Conservation (phyloP, 345 rosid genomes). For the Eucalyptus grandis region DNA sequence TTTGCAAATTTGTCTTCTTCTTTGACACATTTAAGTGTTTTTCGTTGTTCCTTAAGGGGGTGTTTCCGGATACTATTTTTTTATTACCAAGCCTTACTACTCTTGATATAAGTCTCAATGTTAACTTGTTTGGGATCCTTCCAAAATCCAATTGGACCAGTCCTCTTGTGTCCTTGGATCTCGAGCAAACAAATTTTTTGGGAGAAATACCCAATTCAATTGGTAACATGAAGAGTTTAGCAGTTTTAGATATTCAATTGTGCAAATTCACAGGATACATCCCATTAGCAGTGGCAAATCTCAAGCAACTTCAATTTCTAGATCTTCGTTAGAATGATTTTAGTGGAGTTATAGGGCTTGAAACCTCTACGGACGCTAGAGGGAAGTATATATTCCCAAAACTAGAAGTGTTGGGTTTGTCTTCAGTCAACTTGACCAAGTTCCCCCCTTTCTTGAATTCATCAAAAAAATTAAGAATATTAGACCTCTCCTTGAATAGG, state of each 20-base stretch:
- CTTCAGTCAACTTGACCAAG: background rate
- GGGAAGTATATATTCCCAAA: background rate
- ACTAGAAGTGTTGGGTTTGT: background rate
- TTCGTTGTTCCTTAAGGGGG: too few relatives aligned
- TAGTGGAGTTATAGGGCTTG: background rate
- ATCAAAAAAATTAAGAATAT: rapidly evolving
- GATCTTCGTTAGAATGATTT: background rate
- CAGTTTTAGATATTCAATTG: rapidly evolving
- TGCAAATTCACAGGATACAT: background rate
- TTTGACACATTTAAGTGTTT: too few relatives aligned
- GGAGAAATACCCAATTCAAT: background rate
- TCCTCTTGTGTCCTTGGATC: background rate
- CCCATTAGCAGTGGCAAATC: background rate
- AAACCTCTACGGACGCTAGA: background rate
- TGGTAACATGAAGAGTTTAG: background rate
- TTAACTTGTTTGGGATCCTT: background rate
- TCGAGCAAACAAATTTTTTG: background rate
- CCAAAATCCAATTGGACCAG: background rate
- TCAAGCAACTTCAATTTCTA: background rate
- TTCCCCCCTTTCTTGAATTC: background rate
- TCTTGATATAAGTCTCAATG: background rate
- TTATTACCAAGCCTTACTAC: rapidly evolving
- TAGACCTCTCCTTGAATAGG: background rate
- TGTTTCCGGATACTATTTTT: too few relatives aligned
- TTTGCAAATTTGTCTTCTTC: too few relatives aligned